Conservation (phyloP, 495 filamentous ascomycete species). For the Evernia prunastri region DNA sequence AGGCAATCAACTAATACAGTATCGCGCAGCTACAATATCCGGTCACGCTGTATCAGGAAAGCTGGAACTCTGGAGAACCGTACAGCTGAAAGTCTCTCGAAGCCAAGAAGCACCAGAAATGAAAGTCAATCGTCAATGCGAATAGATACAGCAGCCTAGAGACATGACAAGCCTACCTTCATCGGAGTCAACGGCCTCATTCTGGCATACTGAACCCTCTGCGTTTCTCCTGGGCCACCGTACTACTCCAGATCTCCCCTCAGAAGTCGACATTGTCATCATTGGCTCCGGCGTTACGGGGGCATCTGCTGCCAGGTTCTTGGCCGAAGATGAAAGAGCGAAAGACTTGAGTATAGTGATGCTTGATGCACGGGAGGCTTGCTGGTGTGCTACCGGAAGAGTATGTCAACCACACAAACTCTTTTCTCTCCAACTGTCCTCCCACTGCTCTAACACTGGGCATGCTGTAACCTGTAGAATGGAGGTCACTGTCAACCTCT, state of each 20-base stretch:
- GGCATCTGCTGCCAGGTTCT: slow-evolving; percentile 55
- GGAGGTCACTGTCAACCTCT: slow-evolving; percentile 69
- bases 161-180: slow-evolving; percentile 30
- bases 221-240: slow-evolving; percentile 51
- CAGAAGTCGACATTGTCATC: slow-evolving; percentile 55
- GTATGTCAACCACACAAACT: slow-evolving; percentile 6
- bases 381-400: slow-evolving; percentile 74
- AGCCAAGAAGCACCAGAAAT: too few relatives aligned
- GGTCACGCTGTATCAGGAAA: too few relatives aligned
- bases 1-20: too few relatives aligned
- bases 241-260: slow-evolving; percentile 54
- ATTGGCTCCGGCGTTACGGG: slow-evolving; percentile 72
- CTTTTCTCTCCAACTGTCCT: neutral
- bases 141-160: neutral
- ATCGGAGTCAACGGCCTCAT: slow-evolving; percentile 55
- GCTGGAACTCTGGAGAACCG: too few relatives aligned
- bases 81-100: too few relatives aligned
- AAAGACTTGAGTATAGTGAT: slow-evolving; percentile 50
- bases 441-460: neutral
- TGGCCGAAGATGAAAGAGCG: slow-evolving; percentile 42
- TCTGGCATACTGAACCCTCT: slow-evolving; percentile 61
- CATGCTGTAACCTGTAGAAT: slow-evolving; percentile 40
- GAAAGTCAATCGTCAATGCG: neutral
- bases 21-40: too few relatives aligned
- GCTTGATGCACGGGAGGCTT: slow-evolving; percentile 72